Base-by-base conservation (phyloP, 371 early-diverging fungal genomes). In the Mucor racemosus region DNA sequence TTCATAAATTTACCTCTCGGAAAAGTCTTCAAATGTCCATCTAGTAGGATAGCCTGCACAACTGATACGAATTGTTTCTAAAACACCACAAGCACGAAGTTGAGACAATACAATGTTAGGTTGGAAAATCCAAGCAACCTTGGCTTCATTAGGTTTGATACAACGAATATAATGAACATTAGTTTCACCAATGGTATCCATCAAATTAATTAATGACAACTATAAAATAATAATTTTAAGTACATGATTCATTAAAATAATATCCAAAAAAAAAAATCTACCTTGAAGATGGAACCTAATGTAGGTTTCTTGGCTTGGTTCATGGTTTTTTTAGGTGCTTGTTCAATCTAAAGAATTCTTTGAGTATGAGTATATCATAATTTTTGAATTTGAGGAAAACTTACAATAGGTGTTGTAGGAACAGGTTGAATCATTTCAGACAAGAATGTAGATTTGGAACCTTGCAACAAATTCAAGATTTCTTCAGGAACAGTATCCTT, bases 31-130 rank as follows among this genome's bases (percentile, higher is more conserved):
- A 78, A 94, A 97, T 15, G 89, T 85, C 85, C 95, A 90, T 54
- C 99, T 89, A 7, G 94, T 88, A 19, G 99, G 99, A 78, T 98
- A 99, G 31, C 99, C 99, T 15, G 96, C 96, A 74, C 98, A 95
- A 75, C 94, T 93, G 78, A 99, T 99, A 39, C 98, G 91, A 70
- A 99, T 99, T 3, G 99, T 99, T 80, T 99, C 99, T 21, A 99
- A 77, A 3, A 99, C 99, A 88, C 99, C 99, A 85, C 99, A 99
- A 36, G 99, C 99, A 48, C 96, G 91, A 44, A 99, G 77, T 78
- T 99, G 99, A 17, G 93, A 82, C 4, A 99, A 86, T 15, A 99
- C 97, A 88, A 96, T 92, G 39, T 87, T 89, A 26, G 95, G 88
- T 67, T 99, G 96, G 71, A 99, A 96, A n/a, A 67, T 76, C 90